phyloP scores from a whole-genome alignment of 176 grass and related monocot genomes.

The Dactylis glomerata region DNA sequence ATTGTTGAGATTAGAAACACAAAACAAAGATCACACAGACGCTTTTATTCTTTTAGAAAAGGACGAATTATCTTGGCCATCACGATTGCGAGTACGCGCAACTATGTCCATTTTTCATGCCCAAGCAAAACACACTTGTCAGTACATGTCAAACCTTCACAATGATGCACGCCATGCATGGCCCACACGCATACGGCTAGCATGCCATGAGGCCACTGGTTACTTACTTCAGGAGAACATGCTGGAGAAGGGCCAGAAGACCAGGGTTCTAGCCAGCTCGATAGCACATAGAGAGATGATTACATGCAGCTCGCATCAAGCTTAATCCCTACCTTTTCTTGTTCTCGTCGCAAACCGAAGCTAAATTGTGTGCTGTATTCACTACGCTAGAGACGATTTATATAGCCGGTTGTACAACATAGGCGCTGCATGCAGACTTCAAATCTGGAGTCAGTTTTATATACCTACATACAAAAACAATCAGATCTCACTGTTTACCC shows the following conservation, averaged over 20 bases:
- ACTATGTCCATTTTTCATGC: conserved; percentile 10
- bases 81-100: conserved; percentile 43
- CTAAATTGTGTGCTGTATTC: not conserved
- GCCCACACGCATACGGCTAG: not conserved
- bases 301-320: not conserved
- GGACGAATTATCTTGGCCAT: conserved; percentile 10
- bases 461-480: too few relatives aligned
- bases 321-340: conserved; percentile 19
- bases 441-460: too few relatives aligned
- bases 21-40: not conserved
- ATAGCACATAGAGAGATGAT: not conserved
- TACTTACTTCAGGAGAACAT: conserved; percentile 34
- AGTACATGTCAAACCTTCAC: not conserved
- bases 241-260: conserved; percentile 51
- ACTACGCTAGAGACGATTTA: too few relatives aligned
- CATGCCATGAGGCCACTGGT: not conserved
- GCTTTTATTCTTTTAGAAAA: conserved; percentile 32
- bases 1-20: not conserved
- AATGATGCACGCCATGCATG: not conserved
- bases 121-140: conserved; percentile 45
- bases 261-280: conserved; percentile 25
- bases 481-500: too few relatives aligned
- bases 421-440: too few relatives aligned
- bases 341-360: conserved; percentile 10
- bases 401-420: not conserved